A percentile compares a stretch with the other conserved stretches of the same genome.
phyloP scores from a whole-genome alignment of 139 green algal genomes.

The Tetratostichococcus sp. region DNA sequence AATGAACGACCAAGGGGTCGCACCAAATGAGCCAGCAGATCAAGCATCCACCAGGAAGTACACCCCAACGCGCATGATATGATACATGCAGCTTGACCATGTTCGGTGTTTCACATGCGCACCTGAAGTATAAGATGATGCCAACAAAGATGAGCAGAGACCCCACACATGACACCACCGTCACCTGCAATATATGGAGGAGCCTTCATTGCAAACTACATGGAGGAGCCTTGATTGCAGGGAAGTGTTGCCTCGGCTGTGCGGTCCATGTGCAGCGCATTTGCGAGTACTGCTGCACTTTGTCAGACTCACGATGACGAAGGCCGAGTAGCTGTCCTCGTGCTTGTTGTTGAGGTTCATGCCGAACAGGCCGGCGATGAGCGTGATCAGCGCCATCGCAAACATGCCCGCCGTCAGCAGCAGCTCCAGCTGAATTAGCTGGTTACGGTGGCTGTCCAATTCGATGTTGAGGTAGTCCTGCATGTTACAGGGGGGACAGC shows the following conservation, averaged over 20 bases:
- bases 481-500: not conserved
- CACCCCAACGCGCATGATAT: too few species aligned
- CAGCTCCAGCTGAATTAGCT: constrained; percentile 81
- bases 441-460: constrained; percentile 86
- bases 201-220: not conserved
- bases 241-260: not conserved
- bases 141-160: constrained; percentile 13
- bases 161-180: constrained; percentile 2
- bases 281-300: not conserved
- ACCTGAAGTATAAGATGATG: constrained; percentile 12
- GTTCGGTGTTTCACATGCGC: not conserved
- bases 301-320: constrained; percentile 26
- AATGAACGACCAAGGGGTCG: too few species aligned
- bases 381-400: constrained; percentile 61
- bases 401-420: constrained; percentile 79
- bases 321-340: constrained; percentile 28
- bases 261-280: too few species aligned
- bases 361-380: constrained; percentile 81
- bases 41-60: too few species aligned
- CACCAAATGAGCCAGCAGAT: too few species aligned
- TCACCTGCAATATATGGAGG: constrained; percentile 1
- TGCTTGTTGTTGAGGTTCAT: constrained; percentile 84
- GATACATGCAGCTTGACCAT: too few species aligned
- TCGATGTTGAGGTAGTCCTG: constrained; percentile 94
- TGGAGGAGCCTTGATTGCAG: too few species aligned